phyloP scores from a whole-genome alignment of 768 basidiomycete genomes.

The Leccinum sublutescens region DNA sequence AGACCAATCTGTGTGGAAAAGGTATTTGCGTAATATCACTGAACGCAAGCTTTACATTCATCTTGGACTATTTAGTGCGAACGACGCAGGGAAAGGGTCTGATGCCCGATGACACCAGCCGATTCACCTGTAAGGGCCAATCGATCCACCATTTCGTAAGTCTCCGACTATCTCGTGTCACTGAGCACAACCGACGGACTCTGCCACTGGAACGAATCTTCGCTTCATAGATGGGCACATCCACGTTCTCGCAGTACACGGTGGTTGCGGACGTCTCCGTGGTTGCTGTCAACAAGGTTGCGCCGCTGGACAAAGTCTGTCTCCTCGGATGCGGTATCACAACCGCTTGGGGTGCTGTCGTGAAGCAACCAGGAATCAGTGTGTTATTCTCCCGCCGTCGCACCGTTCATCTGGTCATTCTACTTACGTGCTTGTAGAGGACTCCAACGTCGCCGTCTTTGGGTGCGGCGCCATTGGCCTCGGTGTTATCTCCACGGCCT shows the following conservation, averaged over 20 bases:
- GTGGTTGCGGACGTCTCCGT: conserved; percentile 98
- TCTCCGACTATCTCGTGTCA: conserved; percentile 6
- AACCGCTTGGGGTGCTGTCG: conserved; percentile 96
- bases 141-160: conserved; percentile 88
- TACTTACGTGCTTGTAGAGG: conserved; percentile 46
- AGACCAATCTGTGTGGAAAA: conserved; percentile 98
- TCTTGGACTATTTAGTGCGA: conserved; percentile 55
- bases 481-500: conserved; percentile 82
- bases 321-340: conserved; percentile 96
- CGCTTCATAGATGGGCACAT: conserved; percentile 87
- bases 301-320: conserved; percentile 95
- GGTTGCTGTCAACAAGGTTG: conserved; percentile 80
- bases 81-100: conserved; percentile 91
- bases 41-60: background rate
- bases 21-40: conserved; percentile 41
- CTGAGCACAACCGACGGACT: background rate
- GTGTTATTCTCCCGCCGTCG: conserved; percentile 27
- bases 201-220: background rate
- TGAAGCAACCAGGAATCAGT: conserved; percentile 88
- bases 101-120: conserved; percentile 87
- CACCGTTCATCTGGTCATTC: background rate
- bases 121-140: conserved; percentile 89
- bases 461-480: conserved; percentile 97
- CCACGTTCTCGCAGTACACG: conserved; percentile 99
- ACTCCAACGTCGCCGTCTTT: conserved; percentile 89